A percentile compares a stretch with the other conserved stretches of the same genome.
Evolutionary conservation across 2,329 filamentous ascomycete genomes (phyloP).

Genomic region (Anisogramma anomala): DNA sequence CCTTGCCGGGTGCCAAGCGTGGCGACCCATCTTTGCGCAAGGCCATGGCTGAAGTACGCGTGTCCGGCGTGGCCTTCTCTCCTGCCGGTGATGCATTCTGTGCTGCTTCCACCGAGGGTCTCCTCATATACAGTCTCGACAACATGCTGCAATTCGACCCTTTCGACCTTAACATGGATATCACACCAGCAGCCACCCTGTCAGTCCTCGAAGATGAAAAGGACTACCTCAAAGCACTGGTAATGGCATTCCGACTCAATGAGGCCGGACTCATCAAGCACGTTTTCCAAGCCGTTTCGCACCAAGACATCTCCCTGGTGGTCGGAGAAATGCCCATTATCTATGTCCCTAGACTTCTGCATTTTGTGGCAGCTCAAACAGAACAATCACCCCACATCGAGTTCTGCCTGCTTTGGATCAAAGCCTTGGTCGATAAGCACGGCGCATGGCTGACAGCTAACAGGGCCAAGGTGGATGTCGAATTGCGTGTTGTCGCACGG

Average conservation of each 20-base stretch:
- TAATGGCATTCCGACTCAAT: conserved; percentile 96
- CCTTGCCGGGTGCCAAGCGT: conserved; percentile 74
- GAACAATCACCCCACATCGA: conserved; percentile 90
- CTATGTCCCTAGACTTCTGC: conserved; percentile 74
- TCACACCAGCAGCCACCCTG: conserved; percentile 79
- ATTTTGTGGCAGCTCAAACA: conserved; percentile 77
- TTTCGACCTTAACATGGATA: conserved; percentile 87
- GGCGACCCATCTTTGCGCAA: conserved; percentile 75
- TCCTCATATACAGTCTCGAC: conserved; percentile 89
- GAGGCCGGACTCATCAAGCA: conserved; percentile 69
- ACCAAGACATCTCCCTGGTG: conserved; percentile 62
- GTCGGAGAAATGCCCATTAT: conserved; percentile 70
- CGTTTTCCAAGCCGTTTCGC: conserved; percentile 75
- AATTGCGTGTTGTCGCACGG: conserved; percentile 71
- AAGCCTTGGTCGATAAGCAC: conserved; percentile 68
- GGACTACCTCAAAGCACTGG: conserved; percentile 81
- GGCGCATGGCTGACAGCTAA: conserved; percentile 77
- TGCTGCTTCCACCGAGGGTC: conserved; percentile 84
- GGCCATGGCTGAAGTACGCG: conserved; percentile 69
- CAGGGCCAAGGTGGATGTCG: conserved; percentile 66
- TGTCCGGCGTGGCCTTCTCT: conserved; percentile 75
- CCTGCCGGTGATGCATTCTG: conserved; percentile 86
- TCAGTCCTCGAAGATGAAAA: conserved; percentile 52
- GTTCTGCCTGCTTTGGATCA: conserved; percentile 89
- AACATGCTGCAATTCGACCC: conserved; percentile 79